Conservation (phyloP, 805 yeast genomes). For the Myxozyma udenii region DNA sequence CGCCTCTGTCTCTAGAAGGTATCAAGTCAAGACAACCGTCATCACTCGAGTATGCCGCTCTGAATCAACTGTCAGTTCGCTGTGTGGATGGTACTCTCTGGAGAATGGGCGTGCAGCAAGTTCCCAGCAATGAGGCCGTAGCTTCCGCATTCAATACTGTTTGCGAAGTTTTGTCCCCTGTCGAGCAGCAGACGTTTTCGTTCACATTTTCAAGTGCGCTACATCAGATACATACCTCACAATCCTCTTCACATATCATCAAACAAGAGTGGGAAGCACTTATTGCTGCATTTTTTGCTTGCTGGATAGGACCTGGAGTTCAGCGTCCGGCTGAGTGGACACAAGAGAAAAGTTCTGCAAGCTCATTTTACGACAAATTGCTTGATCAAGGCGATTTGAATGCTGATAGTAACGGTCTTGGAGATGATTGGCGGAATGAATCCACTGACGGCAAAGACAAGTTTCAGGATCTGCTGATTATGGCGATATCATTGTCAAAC, state of each 20-base stretch:
- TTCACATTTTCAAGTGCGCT: conserved; percentile 14
- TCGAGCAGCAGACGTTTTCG: conserved; percentile 7
- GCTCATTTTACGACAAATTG: too few species aligned
- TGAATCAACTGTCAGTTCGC: background rate
- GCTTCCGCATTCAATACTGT: background rate
- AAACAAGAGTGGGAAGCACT: conserved; percentile 28
- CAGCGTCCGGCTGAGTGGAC: background rate
- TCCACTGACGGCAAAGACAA: too few species aligned
- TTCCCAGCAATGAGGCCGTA: background rate
- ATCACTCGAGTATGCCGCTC: background rate
- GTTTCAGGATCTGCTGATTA: background rate
- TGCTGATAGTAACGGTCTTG: too few species aligned
- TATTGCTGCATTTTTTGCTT: conserved; percentile 18
- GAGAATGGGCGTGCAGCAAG: background rate
- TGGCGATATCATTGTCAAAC: background rate
- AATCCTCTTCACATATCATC: background rate
- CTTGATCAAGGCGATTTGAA: too few species aligned
- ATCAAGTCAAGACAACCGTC: background rate
- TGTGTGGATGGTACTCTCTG: background rate
- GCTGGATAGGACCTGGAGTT: conserved; percentile 25
- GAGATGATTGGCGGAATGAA: too few species aligned
- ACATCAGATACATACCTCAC: conserved; percentile 1
- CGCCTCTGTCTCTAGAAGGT: background rate
- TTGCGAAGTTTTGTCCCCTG: conserved; percentile 4
- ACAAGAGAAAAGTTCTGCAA: too few species aligned